Conservation (phyloP, 148 eudicot genomes). For the Drosera capensis region DNA sequence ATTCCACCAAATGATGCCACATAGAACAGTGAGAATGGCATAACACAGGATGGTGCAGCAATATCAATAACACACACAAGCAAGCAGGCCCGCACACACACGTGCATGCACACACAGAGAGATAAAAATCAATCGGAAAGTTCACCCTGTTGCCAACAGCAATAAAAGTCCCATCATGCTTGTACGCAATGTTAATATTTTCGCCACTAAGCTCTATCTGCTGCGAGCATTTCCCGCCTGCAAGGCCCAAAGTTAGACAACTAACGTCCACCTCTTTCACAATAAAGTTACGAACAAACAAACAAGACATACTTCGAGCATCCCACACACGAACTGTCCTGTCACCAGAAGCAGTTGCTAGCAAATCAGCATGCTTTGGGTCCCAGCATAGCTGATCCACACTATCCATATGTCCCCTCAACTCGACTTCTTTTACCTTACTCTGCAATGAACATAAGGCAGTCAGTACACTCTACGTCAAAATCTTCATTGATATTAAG, state of each 20-base stretch:
- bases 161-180: constrained; percentile 83
- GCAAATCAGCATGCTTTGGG: constrained; percentile 78
- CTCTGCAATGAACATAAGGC: constrained; percentile 30
- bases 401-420: constrained; percentile 94
- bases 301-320: constrained; percentile 73
- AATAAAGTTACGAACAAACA: background rate
- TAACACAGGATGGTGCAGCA: background rate
- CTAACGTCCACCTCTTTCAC: background rate
- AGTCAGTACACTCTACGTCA: background rate
- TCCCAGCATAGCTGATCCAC: constrained; percentile 99
- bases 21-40: background rate
- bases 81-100: no score
- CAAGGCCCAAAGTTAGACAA: constrained; percentile 2
- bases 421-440: constrained; percentile 81
- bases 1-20: no score
- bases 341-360: constrained; percentile 98
- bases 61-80: no score
- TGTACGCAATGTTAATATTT: constrained; percentile 87
- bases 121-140: background rate
- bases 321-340: constrained; percentile 97
- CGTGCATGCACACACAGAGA: no score
- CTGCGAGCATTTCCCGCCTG: constrained; percentile 97
- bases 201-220: constrained; percentile 93
- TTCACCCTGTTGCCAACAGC: constrained; percentile 96
- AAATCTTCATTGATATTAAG: background rate